Evolutionary conservation across 1,139 yeast genomes (phyloP).

Genomic region (Keqinozyma sinolaborantium): DNA sequence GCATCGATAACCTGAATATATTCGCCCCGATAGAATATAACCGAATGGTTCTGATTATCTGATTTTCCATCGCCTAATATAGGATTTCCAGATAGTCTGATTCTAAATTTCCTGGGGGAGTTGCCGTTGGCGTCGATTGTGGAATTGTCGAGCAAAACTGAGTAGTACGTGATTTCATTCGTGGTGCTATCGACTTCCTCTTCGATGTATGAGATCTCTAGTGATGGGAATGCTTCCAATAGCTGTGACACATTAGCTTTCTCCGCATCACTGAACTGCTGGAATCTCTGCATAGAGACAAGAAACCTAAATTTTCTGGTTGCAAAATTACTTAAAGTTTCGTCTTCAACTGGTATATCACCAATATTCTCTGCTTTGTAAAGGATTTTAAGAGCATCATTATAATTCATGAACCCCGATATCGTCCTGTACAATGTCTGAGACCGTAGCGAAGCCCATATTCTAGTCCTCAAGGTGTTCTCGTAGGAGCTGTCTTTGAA

Average conservation of each 20-base stretch:
- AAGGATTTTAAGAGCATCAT: conserved; percentile 62
- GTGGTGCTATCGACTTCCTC: conserved; percentile 35
- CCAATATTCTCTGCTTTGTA: conserved; percentile 54
- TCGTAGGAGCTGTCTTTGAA: conserved; percentile 62
- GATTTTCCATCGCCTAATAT: conserved; percentile 89
- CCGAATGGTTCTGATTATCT: conserved; percentile 77
- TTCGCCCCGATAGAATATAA: conserved; percentile 82
- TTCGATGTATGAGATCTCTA: conserved; percentile 59
- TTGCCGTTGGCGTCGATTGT: conserved; percentile 35
- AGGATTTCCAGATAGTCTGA: conserved; percentile 78
- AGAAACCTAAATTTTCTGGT: conserved; percentile 62
- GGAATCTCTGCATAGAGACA: conserved; percentile 68
- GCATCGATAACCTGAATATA: conserved; percentile 87
- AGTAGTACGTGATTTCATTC: conserved; percentile 41
- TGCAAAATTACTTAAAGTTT: conserved; percentile 48
- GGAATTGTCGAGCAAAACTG: conserved; percentile 59
- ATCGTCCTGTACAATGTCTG: conserved; percentile 78
- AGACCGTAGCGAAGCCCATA: conserved; percentile 78
- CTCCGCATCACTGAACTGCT: conserved; percentile 50
- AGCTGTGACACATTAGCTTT: conserved; percentile 52
- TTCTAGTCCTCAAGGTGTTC: conserved; percentile 62
- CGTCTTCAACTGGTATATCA: conserved; percentile 25
- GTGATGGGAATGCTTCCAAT: conserved; percentile 58
- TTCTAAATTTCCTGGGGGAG: conserved; percentile 47
- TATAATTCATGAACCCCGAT: conserved; percentile 72